Conservation (phyloP, 176 grass and related monocot genomes). For the Triticum timopheevii region DNA sequence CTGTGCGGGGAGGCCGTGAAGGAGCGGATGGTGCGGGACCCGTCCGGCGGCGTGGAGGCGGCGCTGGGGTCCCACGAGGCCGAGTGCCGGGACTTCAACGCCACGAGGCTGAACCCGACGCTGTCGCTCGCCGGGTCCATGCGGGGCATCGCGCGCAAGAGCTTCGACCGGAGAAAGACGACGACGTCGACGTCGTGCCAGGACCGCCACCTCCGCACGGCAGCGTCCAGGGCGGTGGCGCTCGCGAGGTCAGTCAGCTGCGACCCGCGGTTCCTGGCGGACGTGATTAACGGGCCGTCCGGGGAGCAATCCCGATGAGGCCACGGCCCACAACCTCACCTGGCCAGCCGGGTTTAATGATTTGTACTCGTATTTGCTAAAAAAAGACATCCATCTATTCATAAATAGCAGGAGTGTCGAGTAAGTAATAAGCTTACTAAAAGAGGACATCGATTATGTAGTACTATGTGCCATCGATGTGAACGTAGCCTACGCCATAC, state of each 20-base stretch:
- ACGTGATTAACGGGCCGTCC: background rate
- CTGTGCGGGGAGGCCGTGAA: conserved; percentile 90
- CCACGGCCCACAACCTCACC: background rate
- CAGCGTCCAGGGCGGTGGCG: conserved; percentile 38
- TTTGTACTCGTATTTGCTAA: background rate
- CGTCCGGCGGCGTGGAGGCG: conserved; percentile 41
- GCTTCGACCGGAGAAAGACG: conserved; percentile 47
- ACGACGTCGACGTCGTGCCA: conserved; percentile 46
- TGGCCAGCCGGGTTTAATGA: background rate
- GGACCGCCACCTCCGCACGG: conserved; percentile 26
- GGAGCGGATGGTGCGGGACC: conserved; percentile 45
- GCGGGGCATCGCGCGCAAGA: conserved; percentile 73
- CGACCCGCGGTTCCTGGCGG: conserved; percentile 34
- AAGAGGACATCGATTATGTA: too few species aligned
- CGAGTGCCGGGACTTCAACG: conserved; percentile 67
- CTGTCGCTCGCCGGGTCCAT: conserved; percentile 72
- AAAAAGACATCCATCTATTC: background rate
- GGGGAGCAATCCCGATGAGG: conserved; percentile 22
- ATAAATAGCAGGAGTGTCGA: too few species aligned
- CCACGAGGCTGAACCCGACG: conserved; percentile 62
- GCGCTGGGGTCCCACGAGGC: conserved; percentile 68
- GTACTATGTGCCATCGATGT: background rate
- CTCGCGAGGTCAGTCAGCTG: conserved; percentile 66
- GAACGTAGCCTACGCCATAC: background rate
- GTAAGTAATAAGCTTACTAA: too few species aligned